Evolutionary conservation across 805 yeast species (phyloP).

Genomic region (Yamadazyma olivae): DNA sequence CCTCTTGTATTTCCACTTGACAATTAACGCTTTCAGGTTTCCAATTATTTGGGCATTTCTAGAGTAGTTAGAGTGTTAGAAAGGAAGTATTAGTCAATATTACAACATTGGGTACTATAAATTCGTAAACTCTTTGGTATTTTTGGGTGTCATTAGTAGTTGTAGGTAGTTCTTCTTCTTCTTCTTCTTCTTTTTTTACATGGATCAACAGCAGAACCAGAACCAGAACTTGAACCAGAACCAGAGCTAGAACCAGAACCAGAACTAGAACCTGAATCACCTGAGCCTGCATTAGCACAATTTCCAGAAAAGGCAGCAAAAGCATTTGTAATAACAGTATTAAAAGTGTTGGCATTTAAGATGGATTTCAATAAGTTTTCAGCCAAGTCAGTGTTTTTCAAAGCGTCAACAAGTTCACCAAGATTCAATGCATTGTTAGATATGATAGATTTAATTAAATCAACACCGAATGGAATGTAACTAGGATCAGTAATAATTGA

Average conservation of each 20-base stretch:
- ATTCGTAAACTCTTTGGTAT: too few species aligned
- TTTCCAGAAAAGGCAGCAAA: slow-evolving; percentile 7
- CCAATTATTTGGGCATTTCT: too few species aligned
- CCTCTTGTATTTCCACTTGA: too few species aligned
- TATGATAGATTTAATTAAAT: slow-evolving; percentile 30
- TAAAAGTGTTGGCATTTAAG: slow-evolving; percentile 29
- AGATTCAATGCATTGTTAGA: slow-evolving; percentile 25
- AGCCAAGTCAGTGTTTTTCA: slow-evolving; percentile 30
- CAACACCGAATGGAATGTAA: slow-evolving; percentile 35
- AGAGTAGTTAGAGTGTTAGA: too few species aligned
- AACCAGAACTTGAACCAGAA: slow-evolving; percentile 4
- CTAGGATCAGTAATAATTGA: slow-evolving; percentile 35
- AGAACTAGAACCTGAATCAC: neutral
- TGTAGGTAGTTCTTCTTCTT: slow-evolving; percentile 23
- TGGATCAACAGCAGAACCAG: slow-evolving; percentile 14
- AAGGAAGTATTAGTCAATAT: too few species aligned
- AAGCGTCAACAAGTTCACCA: slow-evolving; percentile 26
- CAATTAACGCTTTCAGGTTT: too few species aligned
- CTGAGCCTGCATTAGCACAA: slow-evolving; percentile 2
- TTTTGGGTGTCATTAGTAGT: too few species aligned
- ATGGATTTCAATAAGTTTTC: slow-evolving; percentile 31
- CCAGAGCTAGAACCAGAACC: slow-evolving; percentile 4
- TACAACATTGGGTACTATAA: too few species aligned
- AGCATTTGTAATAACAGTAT: slow-evolving; percentile 28
- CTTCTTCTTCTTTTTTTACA: slow-evolving; percentile 33